phyloP scores from a whole-genome alignment of 139 green algal genomes.

The Trebouxia sp. region DNA sequence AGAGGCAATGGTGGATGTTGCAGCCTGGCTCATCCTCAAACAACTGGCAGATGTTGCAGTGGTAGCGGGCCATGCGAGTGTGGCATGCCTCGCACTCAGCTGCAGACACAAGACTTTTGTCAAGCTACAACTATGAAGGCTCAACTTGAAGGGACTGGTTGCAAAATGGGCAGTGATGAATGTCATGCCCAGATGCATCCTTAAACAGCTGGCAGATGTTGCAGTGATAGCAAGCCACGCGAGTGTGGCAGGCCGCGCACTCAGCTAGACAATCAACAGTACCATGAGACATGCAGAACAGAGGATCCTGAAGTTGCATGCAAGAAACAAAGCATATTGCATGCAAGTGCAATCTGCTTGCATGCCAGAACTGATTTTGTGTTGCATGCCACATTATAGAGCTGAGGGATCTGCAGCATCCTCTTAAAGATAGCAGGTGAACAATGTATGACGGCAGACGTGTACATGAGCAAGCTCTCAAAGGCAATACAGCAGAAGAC shows the following conservation, averaged over 20 bases:
- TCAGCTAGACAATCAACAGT: too few species aligned
- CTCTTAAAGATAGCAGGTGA: too few species aligned
- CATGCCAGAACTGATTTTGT: too few species aligned
- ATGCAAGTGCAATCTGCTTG: too few species aligned
- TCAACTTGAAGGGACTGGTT: background rate
- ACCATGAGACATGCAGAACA: too few species aligned
- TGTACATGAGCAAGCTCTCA: too few species aligned
- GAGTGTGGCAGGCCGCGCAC: background rate
- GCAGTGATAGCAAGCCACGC: background rate
- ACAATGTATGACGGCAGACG: too few species aligned
- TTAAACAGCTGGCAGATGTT: background rate
- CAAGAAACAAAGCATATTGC: too few species aligned
- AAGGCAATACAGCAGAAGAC: too few species aligned
- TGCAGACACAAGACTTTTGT: background rate
- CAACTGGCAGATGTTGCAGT: slow-evolving; percentile 96
- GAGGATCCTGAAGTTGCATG: too few species aligned
- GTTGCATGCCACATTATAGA: too few species aligned
- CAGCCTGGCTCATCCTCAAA: slow-evolving; percentile 82
- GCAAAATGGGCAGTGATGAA: background rate
- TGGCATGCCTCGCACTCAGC: slow-evolving; percentile 59
- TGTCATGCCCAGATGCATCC: background rate
- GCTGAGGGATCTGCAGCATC: too few species aligned
- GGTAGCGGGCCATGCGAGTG: slow-evolving; percentile 84
- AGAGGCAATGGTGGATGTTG: slow-evolving; percentile 98
- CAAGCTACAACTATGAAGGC: background rate